A percentile compares a stretch with the other conserved stretches of the same genome.
phyloP scores from a whole-genome alignment of 345 rosid genomes.

The Linum tenue region DNA sequence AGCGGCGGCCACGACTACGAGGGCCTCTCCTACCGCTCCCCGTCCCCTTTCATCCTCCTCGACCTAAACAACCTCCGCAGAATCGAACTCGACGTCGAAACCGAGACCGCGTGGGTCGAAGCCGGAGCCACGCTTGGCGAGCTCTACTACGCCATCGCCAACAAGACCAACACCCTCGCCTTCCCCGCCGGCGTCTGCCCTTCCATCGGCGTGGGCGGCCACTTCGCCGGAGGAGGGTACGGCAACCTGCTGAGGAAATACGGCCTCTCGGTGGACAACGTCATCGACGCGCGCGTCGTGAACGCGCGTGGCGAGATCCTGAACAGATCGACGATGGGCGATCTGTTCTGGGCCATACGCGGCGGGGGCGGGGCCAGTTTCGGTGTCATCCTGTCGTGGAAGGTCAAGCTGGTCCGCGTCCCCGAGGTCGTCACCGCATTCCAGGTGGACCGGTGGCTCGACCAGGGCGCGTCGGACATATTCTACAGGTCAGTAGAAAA shows the following conservation, averaged over 20 bases:
- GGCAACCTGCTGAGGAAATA: slow-evolving; percentile 7
- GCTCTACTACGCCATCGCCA: background rate
- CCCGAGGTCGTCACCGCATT: background rate
- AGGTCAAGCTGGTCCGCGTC: background rate
- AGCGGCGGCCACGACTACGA: slow-evolving; percentile 11
- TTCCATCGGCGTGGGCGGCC: slow-evolving; percentile 4
- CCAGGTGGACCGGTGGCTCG: background rate
- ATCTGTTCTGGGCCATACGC: slow-evolving; percentile 2
- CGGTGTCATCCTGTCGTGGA: background rate
- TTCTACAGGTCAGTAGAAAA: background rate
- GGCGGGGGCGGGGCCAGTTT: slow-evolving; percentile 6
- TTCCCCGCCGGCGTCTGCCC: slow-evolving; percentile 10
- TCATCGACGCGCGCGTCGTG: background rate
- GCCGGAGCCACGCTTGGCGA: slow-evolving; percentile 5
- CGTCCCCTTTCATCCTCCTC: background rate
- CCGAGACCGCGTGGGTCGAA: slow-evolving; percentile 4
- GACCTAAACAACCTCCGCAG: slow-evolving; percentile 2
- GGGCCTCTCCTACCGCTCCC: slow-evolving; percentile 3
- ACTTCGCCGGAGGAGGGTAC: slow-evolving; percentile 2
- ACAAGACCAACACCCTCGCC: background rate
- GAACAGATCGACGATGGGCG: background rate
- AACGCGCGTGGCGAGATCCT: background rate
- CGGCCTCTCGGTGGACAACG: background rate
- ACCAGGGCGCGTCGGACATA: background rate
- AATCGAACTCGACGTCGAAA: background rate